A percentile compares a stretch with the other conserved stretches of the same genome.
Evolutionary conservation across 257 asterid genomes (phyloP).

Genomic region (Solanum megistacrolobum): DNA sequence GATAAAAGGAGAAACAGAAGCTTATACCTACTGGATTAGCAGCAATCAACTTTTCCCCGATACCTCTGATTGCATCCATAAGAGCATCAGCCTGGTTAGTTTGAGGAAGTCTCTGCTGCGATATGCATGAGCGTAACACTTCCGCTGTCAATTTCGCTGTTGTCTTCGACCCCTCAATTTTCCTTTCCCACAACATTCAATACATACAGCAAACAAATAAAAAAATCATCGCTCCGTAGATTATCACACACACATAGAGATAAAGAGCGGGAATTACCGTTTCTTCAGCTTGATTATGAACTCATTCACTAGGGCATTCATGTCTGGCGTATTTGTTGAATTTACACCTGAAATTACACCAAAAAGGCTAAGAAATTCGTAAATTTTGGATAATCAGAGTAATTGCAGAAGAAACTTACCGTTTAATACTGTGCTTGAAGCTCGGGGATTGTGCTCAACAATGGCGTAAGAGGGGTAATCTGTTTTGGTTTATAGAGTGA

Average conservation of each 20-base stretch:
- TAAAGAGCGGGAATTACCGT: constrained; percentile 31
- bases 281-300: constrained; percentile 70
- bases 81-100: constrained; percentile 79
- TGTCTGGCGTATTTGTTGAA: constrained; percentile 48
- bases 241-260: neutral
- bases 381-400: neutral
- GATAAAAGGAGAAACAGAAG: neutral
- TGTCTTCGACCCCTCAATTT: constrained; percentile 93
- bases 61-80: constrained; percentile 67
- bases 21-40: constrained; percentile 83
- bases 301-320: constrained; percentile 62
- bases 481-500: neutral
- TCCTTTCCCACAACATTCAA: constrained; percentile 26
- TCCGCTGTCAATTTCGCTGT: constrained; percentile 91
- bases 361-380: neutral
- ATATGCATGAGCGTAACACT: constrained; percentile 81
- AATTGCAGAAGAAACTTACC: neutral
- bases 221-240: neutral
- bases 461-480: neutral
- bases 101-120: constrained; percentile 85
- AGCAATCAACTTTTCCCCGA: constrained; percentile 74
- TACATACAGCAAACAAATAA: neutral
- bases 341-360: neutral
- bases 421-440: neutral
- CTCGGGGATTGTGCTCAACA: neutral